Conservation (phyloP, 1,139 yeast genomes). For the Yamadazyma triangularis region DNA sequence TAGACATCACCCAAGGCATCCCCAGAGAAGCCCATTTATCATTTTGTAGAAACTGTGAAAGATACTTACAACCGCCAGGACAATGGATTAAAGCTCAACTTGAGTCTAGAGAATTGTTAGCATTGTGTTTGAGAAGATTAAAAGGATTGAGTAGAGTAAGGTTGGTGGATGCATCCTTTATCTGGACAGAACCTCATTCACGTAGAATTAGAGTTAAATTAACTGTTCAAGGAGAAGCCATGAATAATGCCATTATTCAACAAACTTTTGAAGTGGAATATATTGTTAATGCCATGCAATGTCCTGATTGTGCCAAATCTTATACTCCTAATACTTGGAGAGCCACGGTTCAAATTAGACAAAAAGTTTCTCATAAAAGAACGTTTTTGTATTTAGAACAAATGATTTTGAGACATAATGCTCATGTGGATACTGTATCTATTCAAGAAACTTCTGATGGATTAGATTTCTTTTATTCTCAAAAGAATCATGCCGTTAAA, state of each 20-base stretch:
- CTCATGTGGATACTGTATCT: conserved; percentile 91
- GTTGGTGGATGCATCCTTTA: conserved; percentile 86
- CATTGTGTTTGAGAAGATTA: conserved; percentile 81
- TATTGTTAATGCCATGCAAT: conserved; percentile 92
- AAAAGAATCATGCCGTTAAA: conserved; percentile 85
- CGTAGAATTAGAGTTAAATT: conserved; percentile 86
- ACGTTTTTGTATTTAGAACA: conserved; percentile 94
- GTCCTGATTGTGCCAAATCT: conserved; percentile 97
- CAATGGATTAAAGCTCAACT: conserved; percentile 91
- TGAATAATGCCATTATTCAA: conserved; percentile 87
- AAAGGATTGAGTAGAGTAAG: conserved; percentile 88
- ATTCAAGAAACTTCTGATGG: conserved; percentile 94
- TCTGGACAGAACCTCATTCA: conserved; percentile 99
- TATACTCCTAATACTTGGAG: conserved; percentile 97
- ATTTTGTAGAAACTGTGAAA: conserved; percentile 95
- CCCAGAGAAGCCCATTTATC: conserved; percentile 92
- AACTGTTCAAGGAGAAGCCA: conserved; percentile 96
- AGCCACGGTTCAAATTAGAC: conserved; percentile 95
- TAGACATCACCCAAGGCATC: conserved; percentile 92
- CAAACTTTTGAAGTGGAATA: conserved; percentile 95
- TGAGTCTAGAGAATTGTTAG: conserved; percentile 89
- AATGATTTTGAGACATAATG: conserved; percentile 86
- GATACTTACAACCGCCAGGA: conserved; percentile 90
- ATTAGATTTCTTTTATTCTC: conserved; percentile 85
- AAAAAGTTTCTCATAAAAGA: conserved; percentile 94